Base-by-base conservation (phyloP, 2,329 filamentous ascomycete species). In the Eutypella sp. region DNA sequence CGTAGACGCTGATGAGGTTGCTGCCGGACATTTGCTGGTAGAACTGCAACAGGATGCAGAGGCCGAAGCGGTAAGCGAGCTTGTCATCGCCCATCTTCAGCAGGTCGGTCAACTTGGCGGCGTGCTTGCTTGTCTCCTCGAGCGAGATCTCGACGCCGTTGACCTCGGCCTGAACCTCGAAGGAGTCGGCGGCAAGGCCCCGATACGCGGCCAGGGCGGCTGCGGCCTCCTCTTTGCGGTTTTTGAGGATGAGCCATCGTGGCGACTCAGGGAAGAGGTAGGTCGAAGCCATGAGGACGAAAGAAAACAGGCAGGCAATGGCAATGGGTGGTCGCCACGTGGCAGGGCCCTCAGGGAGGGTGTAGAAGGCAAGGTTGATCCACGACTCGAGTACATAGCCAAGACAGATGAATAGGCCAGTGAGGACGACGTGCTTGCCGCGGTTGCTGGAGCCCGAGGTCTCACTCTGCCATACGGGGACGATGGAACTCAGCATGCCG, bases 11-110 rank as follows among this genome's bases (percentile, higher is more conserved):
- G 48, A 74, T 71, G 31, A 73, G 62, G 52, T 72, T 73, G 58
- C 66, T 70, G 37, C 73, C 72, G 49, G 63, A 65, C 69, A 74
- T 74, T 54, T 76, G 73, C 58, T 76, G 72, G 53, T 70, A 67
- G 58, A 74, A 73, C 47, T 76, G 72, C 38, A 76, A 57, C 33
- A 74, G 62, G 41, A 76, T 70, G 53, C 72, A 75, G 10, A 76
- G 68, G 2, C 61, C 61, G 56, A 76, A 76, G 20, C 76, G 71
- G 60, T 79, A 76, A 15, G 67, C 59, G 1, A 75, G 67, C 59
- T 73, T 73, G 44, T 76, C 72, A 9, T 73, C 67, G 45, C 72
- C 72, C 65, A 71, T 73, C 52, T 66, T 72, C 53, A 75, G 62
- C 55, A 76, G 63, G 38, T 75, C 69, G 34, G 55, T 58, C 9